Conservation (phyloP, 768 basidiomycete genomes). For the Termitomyces sp. region DNA sequence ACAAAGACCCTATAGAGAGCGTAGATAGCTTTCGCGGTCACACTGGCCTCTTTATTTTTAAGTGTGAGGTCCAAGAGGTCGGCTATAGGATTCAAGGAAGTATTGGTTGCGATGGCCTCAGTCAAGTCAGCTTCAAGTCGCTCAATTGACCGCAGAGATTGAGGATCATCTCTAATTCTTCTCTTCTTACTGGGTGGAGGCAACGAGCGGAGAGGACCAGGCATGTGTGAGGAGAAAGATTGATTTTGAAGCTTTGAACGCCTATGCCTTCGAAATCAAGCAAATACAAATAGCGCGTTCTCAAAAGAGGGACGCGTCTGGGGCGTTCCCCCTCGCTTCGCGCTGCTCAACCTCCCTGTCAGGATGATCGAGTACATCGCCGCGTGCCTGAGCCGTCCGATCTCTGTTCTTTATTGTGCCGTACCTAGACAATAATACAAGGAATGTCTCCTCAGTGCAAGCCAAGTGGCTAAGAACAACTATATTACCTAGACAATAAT, state of each 20-base stretch:
- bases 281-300: constrained; percentile 7
- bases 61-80: constrained; percentile 64
- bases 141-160: constrained; percentile 11
- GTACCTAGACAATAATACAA: too few species aligned
- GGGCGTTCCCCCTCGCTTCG: constrained; percentile 13
- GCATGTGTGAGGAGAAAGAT: constrained; percentile 11
- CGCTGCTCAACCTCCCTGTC: constrained; percentile 21
- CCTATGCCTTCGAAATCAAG: not conserved
- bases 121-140: constrained; percentile 53
- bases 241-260: constrained; percentile 3
- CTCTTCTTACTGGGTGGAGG: constrained; percentile 49
- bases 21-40: constrained; percentile 72
- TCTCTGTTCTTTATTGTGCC: constrained; percentile 11
- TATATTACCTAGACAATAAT: too few species aligned
- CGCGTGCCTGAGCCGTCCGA: constrained; percentile 15
- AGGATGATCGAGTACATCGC: constrained; percentile 25
- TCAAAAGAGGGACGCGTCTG: not conserved
- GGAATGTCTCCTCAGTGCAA: too few species aligned
- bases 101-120: constrained; percentile 42
- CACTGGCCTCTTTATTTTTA: constrained; percentile 41
- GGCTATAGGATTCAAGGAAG: constrained; percentile 72
- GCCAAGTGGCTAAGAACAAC: too few species aligned
- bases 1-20: constrained; percentile 57
- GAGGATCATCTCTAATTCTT: constrained; percentile 31
- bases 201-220: constrained; percentile 34